phyloP scores from a whole-genome alignment of 192 early-diverging fungal genomes.

The Coemansia sp. region DNA sequence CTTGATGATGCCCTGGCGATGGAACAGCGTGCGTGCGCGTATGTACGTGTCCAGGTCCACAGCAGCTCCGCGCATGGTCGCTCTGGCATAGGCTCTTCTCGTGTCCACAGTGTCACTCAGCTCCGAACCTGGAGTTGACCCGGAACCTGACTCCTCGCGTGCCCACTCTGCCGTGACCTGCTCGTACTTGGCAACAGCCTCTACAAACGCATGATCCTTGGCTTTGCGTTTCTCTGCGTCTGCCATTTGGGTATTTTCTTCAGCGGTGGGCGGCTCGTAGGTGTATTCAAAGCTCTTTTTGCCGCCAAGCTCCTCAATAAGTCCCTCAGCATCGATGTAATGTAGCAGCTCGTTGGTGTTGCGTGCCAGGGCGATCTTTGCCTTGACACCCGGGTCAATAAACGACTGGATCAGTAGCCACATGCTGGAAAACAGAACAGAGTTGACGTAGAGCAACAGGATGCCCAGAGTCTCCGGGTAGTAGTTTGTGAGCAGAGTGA shows the following conservation, averaged over 20 bases:
- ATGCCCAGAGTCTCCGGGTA: conserved; percentile 86
- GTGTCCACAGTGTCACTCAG: conserved; percentile 1
- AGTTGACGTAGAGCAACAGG: conserved; percentile 72
- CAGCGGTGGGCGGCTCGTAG: conserved; percentile 48
- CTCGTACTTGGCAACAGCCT: conserved; percentile 45
- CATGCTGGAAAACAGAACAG: conserved; percentile 76
- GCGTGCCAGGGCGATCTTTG: conserved; percentile 76
- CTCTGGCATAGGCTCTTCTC: conserved; percentile 31
- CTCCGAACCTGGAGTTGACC: not conserved
- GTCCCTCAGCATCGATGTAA: conserved; percentile 55
- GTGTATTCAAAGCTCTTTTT: conserved; percentile 54
- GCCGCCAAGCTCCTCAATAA: conserved; percentile 64
- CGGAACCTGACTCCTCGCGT: not conserved
- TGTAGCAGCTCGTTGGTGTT: conserved; percentile 56
- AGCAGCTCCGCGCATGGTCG: conserved; percentile 34
- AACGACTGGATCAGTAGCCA: conserved; percentile 83
- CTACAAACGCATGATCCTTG: conserved; percentile 23
- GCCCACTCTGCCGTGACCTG: conserved; percentile 52
- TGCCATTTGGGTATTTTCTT: conserved; percentile 52
- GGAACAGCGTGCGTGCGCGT: conserved; percentile 49
- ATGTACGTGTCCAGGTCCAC: conserved; percentile 52
- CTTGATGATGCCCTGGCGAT: conserved; percentile 36
- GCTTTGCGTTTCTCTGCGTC: conserved; percentile 44
- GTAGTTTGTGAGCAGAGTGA: conserved; percentile 76
- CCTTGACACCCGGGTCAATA: conserved; percentile 83